Percentiles rank a stretch among this genome's conserved stretches.
Evolutionary conservation across 1,284 basidiomycete genomes (phyloP).

Genomic region (Amylostereum chailletii): DNA sequence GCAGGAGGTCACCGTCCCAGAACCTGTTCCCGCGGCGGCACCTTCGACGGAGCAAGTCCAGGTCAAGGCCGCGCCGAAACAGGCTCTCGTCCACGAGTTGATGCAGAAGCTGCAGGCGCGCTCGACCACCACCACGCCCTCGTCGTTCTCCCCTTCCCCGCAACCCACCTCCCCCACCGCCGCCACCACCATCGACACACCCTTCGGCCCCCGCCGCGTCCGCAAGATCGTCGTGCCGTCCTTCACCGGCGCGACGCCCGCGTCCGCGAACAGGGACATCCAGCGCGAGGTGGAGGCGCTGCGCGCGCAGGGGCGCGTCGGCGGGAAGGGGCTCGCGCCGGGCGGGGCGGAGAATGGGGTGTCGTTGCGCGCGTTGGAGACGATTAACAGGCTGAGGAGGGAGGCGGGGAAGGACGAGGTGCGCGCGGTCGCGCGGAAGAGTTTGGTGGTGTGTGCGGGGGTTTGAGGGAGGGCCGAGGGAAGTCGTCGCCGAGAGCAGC

Average conservation of each 20-base stretch:
- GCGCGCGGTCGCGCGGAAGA: no score
- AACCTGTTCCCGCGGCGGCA: no score
- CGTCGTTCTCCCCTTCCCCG: background rate
- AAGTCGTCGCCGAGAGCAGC: no score
- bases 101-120: no score
- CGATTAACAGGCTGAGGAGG: conserved; percentile 1
- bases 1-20: no score
- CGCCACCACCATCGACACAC: background rate
- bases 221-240: background rate
- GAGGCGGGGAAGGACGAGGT: background rate
- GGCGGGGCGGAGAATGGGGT: background rate
- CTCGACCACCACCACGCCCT: background rate
- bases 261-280: background rate
- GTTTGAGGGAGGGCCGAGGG: no score
- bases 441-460: no score
- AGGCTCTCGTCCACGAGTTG: no score
- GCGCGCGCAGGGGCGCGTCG: background rate
- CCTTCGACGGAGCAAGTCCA: no score
- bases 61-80: no score
- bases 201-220: conserved; percentile 1
- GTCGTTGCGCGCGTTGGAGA: background rate
- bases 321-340: background rate
- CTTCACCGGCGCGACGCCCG: background rate
- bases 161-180: background rate
- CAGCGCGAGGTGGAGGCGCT: conserved; percentile 6